These are phyloP conservation scores for Alternaria ventricosa DNA, from an alignment of 2,329 filamentous ascomycete species.

Conservation along the genomic window DNA sequence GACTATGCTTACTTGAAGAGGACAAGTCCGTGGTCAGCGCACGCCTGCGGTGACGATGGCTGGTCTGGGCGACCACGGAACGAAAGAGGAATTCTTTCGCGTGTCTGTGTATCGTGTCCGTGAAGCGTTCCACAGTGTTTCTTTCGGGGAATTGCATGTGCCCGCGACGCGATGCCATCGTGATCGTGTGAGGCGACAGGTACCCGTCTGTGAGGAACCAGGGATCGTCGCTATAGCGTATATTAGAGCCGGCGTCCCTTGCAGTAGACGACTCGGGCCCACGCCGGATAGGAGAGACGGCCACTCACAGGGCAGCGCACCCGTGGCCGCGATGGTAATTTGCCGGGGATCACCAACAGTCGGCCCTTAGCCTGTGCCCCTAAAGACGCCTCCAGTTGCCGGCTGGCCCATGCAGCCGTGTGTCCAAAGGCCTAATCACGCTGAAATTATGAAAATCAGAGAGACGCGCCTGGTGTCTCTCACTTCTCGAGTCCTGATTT, in stretches of 20 bases:
- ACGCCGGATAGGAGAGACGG: neutral
- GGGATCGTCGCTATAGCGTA: conserved; percentile 11
- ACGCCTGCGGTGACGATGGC: neutral
- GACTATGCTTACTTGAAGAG: neutral
- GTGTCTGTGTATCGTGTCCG: neutral
- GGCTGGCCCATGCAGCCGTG: conserved; percentile 26
- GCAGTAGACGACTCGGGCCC: conserved; percentile 15
- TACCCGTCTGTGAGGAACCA: conserved; percentile 9
- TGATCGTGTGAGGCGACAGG: conserved; percentile 3
- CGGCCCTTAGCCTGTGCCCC: conserved; percentile 23
- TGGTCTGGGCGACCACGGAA: neutral
- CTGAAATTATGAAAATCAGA: conserved; percentile 24
- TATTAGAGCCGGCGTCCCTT: conserved; percentile 16
- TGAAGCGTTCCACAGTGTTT: neutral
- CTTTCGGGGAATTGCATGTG: neutral
- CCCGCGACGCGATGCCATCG: neutral
- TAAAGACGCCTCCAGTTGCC: conserved; percentile 19
- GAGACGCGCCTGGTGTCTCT: conserved; percentile 25
- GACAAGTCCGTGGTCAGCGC: neutral
- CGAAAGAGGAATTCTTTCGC: neutral
- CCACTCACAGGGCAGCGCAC: conserved; percentile 12
- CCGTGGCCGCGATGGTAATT: conserved; percentile 14
- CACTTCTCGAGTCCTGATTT: conserved; percentile 22
- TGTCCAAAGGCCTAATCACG: conserved; percentile 27
- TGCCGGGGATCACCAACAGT: conserved; percentile 11